Percentiles rank a stretch among this genome's conserved stretches.
phyloP scores from a whole-genome alignment of 257 asterid genomes.

The Lantana camara region DNA sequence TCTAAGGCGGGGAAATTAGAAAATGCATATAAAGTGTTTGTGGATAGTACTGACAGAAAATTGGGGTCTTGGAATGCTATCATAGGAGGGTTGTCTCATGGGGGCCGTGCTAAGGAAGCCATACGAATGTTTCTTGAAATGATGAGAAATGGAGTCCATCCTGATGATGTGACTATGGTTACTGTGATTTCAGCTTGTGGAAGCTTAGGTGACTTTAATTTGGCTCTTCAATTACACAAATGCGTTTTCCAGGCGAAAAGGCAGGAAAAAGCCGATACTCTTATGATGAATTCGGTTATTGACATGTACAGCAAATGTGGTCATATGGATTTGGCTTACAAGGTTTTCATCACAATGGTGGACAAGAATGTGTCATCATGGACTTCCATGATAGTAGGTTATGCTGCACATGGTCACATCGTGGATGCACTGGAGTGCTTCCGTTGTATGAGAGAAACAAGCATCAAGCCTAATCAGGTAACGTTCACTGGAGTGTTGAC shows the following conservation, averaged over 20 bases:
- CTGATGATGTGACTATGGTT: conserved; percentile 87
- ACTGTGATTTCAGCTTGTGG: conserved; percentile 84
- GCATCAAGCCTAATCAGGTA: too few species aligned
- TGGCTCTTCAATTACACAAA: conserved; percentile 81
- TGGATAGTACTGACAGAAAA: conserved; percentile 53
- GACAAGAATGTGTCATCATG: conserved; percentile 81
- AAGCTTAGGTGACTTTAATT: conserved; percentile 59
- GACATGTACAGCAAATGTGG: conserved; percentile 96
- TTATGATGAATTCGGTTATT: conserved; percentile 78
- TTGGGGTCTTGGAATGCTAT: conserved; percentile 95
- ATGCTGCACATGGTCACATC: too few species aligned
- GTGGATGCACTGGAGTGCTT: too few species aligned
- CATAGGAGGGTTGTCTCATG: conserved; percentile 77
- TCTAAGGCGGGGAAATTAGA: conserved; percentile 50
- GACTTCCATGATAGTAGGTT: conserved; percentile 91
- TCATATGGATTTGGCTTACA: conserved; percentile 73
- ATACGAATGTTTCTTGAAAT: conserved; percentile 54
- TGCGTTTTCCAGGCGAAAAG: conserved; percentile 58
- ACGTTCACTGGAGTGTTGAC: too few species aligned
- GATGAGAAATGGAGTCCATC: conserved; percentile 57
- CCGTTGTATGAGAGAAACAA: too few species aligned
- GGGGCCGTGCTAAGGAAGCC: conserved; percentile 70
- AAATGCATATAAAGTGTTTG: conserved; percentile 68
- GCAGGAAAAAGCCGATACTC: conserved; percentile 45
- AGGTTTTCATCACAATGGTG: conserved; percentile 61